These are phyloP conservation scores for Syzygium grande DNA, from an alignment of 345 rosid genomes.

Conservation along the genomic window DNA sequence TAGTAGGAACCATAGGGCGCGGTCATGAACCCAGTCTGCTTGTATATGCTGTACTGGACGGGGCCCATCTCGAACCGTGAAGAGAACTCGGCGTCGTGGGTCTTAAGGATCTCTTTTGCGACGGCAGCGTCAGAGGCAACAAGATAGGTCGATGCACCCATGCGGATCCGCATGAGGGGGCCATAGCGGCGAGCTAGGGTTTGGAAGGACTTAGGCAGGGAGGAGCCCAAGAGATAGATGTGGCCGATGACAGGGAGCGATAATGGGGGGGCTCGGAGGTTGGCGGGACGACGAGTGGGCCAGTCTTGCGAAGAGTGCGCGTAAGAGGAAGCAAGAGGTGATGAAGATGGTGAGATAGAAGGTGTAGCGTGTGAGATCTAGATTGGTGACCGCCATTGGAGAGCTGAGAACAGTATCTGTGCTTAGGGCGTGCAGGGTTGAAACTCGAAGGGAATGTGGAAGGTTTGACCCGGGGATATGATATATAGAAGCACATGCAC, in stretches of 20 bases:
- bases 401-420: neutral
- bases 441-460: neutral
- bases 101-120: constrained; percentile 40
- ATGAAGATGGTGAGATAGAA: neutral
- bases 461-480: neutral
- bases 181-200: constrained; percentile 27
- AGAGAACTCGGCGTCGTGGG: constrained; percentile 32
- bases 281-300: neutral
- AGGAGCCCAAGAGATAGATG: constrained; percentile 28
- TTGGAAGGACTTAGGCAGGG: constrained; percentile 33
- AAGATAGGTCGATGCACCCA: constrained; percentile 34
- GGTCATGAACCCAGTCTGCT: constrained; percentile 37
- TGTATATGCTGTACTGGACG: constrained; percentile 34
- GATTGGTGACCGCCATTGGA: neutral
- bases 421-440: neutral
- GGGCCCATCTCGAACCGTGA: constrained; percentile 41
- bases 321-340: constrained; percentile 13
- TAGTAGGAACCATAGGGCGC: constrained; percentile 45
- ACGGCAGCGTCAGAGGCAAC: constrained; percentile 23
- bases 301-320: neutral
- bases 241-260: constrained; percentile 48
- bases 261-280: constrained; percentile 26
- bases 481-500: neutral
- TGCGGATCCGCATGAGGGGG: constrained; percentile 32
- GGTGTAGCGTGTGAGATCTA: neutral